phyloP scores from a whole-genome alignment of 176 grass and related monocot species.

The Saccharum officinarum region DNA sequence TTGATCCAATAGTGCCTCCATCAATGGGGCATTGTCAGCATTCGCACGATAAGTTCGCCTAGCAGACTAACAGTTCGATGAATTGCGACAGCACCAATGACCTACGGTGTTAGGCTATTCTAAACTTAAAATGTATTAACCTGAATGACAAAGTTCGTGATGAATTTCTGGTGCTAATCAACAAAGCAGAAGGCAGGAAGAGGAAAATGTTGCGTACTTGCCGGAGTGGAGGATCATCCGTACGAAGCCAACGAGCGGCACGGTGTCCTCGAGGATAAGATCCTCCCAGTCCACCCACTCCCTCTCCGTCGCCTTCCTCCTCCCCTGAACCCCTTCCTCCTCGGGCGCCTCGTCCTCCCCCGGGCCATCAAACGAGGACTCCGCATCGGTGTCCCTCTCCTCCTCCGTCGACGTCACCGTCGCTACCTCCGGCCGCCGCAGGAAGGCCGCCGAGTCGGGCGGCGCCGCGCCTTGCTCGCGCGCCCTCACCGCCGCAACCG shows the following conservation, averaged over 20 bases:
- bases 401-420: slow-evolving; percentile 33
- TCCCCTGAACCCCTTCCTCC: not conserved
- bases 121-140: not conserved
- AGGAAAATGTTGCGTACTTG: slow-evolving; percentile 65
- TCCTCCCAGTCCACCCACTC: slow-evolving; percentile 97
- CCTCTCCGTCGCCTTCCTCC: slow-evolving; percentile 37
- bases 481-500: slow-evolving; percentile 37
- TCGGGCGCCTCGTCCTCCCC: slow-evolving; percentile 15
- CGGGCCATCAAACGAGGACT: not conserved
- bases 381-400: slow-evolving; percentile 27
- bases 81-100: not conserved
- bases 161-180: not conserved
- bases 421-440: slow-evolving; percentile 57
- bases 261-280: slow-evolving; percentile 91
- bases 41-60: not conserved
- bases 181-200: not conserved
- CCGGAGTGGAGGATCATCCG: slow-evolving; percentile 97
- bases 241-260: slow-evolving; percentile 86
- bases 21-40: not conserved
- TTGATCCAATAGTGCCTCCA: not conserved
- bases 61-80: not conserved
- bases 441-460: slow-evolving; percentile 46
- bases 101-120: not conserved
- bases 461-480: slow-evolving; percentile 36
- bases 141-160: not conserved